Base-by-base conservation (phyloP, 176 grass and related monocot genomes). In the Avena eriantha region DNA sequence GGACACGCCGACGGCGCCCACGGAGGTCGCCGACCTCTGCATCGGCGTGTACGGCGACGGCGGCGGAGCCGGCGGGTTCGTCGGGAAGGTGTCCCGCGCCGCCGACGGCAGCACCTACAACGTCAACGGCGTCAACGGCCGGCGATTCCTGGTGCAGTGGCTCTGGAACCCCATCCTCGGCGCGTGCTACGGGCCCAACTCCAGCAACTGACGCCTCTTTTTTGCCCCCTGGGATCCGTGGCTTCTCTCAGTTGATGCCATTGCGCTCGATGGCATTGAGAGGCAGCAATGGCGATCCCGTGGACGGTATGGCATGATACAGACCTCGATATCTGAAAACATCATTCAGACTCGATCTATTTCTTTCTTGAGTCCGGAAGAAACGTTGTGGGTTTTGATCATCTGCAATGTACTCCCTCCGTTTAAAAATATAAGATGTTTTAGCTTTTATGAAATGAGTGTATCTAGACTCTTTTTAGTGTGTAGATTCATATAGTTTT, bases 1-100 rank as follows among this genome's bases (percentile, higher is more conserved):
- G 34, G 89, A 93, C 49, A 91, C 93, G 57, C 86, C 93, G 7
- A 89, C 92, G 47, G 97, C 97, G 2, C 97, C 97, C 8, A 91
- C 94, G 47, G 97, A 96, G 93, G 94, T 99, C 58, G 94, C 92
- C 3, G 92, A 99, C 87, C 83, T 99, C 24, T 99, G 97, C 88
- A 59, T 91, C 0, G 94, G 97, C 8, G 84, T 93, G 3, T 99
- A 96, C 77, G 94, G 97, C 34, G 81, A 79, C n/a, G 97, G 97
- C 24, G 93, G 88, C 26, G 97, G 97, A 58, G 53, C 88, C 3
- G 88, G 91, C 4, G 92, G 92, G 0, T 76, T 92, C 51, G 87
- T 93, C 55, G 97, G 97, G 63, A 88, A 90, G 69, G 94, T 99
- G 49, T 92, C 64, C 24, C 86, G 47, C n/a, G 79, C 68, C 39